Base-by-base conservation (phyloP, 2,329 filamentous ascomycete genomes). In the Teratosphaeria destructans region DNA sequence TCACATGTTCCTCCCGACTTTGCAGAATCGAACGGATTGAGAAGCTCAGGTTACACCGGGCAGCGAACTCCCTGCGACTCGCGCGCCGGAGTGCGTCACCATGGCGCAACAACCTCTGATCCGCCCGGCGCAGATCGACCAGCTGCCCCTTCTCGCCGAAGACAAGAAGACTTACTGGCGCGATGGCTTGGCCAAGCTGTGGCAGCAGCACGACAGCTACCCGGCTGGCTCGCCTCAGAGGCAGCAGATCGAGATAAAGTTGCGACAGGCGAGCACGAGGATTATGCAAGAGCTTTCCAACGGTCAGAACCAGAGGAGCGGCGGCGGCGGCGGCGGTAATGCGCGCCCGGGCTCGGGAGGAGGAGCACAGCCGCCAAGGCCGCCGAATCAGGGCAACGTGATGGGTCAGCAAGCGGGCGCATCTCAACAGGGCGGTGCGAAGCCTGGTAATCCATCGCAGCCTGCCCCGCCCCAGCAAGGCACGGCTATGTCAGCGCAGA, bases 131-230 rank as follows among this genome's bases (percentile, higher is more conserved):
- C 78, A 82, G 61, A 79, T 83, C 57, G 76, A 78, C 61, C 76
- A 76, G 60, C 73, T 83, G 5, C 79, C 79, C 5, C 75, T 79
- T 69, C 73, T 85, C 34, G 79, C 72, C 61, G 79, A 82, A 8
- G 72, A 78, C 55, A 78, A 81, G 65, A 85, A 84, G 72, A 71
- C 76, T 53, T 78, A 81, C 64, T 83, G 84, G 66, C 79, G 79
- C 60, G 72, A 77, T 55, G 74, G 80, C 23, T 77, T 85, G 62
- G 75, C 77, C 59, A 78, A 75, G 61, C 75, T 83, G 56, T 85
- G 82, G 82, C 76, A 78, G 34, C 70, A 77, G 35, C 73, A 82
- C 56, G 78, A 82, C 61, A 76, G 68, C 52, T 76, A 77, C 49
- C 75, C 80, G 12, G 72, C 74, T 37, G 78, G 78, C 57, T 80